A percentile compares a stretch with the other conserved stretches of the same genome.
These are phyloP conservation scores for Salvia miltiorrhiza DNA, from an alignment of 257 asterid species.

Conservation along the genomic window DNA sequence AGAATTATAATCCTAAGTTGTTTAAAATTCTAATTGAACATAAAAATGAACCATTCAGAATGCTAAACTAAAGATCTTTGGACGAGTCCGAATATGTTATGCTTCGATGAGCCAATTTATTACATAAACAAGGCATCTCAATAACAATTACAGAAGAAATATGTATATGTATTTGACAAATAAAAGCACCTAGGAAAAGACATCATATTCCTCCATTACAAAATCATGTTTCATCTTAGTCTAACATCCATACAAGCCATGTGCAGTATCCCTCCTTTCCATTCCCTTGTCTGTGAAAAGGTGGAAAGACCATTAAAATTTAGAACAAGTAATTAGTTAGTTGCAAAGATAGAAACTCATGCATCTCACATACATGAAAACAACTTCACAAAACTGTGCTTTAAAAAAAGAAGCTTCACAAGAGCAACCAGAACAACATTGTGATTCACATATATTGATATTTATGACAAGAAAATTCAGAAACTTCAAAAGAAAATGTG, in stretches of 20 bases:
- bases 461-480: not conserved
- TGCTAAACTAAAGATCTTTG: not conserved
- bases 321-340: not conserved
- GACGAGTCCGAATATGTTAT: not conserved
- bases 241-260: not conserved
- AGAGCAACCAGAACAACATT: not conserved
- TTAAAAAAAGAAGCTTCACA: not conserved
- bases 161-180: not conserved
- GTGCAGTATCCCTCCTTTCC: not conserved
- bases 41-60: too few relatives aligned
- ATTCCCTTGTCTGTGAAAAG: not conserved
- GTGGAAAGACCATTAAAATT: not conserved
- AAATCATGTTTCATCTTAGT: not conserved
- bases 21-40: too few relatives aligned
- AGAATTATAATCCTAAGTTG: too few relatives aligned
- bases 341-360: not conserved
- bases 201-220: not conserved
- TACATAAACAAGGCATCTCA: not conserved
- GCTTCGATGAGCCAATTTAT: not conserved
- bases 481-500: not conserved
- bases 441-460: not conserved
- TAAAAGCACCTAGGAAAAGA: not conserved
- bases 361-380: not conserved
- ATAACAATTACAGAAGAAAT: not conserved
- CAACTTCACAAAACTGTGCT: not conserved